These are phyloP conservation scores for Gorgonomyces haynaldii DNA, from an alignment of 192 early-diverging fungal genomes.

Conservation along the genomic window DNA sequence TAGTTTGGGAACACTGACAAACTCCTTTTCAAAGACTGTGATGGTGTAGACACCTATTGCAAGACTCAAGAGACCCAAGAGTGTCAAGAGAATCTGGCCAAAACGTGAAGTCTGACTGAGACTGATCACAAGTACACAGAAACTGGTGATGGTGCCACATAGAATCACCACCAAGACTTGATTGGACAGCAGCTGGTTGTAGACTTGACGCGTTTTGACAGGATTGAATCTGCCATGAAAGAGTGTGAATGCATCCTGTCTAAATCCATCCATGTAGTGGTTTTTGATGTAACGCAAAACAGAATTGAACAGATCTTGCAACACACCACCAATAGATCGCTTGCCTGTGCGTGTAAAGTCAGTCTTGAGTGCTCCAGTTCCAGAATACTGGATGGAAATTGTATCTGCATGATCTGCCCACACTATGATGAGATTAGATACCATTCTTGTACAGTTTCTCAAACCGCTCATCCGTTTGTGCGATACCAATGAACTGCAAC, in stretches of 20 bases:
- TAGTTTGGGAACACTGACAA: no score
- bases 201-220: no score
- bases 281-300: constrained; percentile 81
- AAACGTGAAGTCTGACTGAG: no score
- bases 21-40: no score
- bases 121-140: no score
- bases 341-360: constrained; percentile 95
- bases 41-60: no score
- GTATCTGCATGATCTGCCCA: constrained; percentile 99
- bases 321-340: constrained; percentile 67
- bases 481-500: constrained; percentile 53
- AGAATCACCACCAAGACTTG: no score
- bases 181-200: no score
- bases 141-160: no score
- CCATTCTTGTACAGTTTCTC: constrained; percentile 51
- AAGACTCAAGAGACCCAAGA: no score
- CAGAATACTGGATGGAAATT: constrained; percentile 81
- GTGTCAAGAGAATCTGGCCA: no score
- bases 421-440: constrained; percentile 32
- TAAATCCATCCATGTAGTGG: constrained; percentile 86
- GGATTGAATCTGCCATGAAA: no score
- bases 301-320: constrained; percentile 74
- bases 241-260: constrained; percentile 53
- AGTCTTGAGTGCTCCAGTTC: constrained; percentile 94
- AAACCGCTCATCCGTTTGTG: constrained; percentile 54